Conservation (phyloP, 441 rosid genomes). For the Bruguiera hainesii region DNA sequence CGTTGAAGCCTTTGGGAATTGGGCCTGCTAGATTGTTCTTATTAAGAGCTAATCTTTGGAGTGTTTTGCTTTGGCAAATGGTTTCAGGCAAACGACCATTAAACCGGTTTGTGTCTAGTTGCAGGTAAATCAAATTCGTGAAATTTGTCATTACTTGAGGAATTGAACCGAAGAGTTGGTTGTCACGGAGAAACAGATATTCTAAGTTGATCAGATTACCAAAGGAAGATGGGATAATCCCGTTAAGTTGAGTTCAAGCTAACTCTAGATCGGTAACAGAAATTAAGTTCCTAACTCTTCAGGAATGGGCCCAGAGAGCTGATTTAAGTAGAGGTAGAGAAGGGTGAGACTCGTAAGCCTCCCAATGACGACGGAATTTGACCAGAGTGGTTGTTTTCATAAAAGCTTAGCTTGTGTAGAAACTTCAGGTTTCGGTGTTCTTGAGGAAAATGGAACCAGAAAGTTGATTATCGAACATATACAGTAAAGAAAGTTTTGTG, state of each 20-base stretch:
- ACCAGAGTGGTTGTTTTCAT: constrained; percentile 23
- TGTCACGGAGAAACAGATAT: constrained; percentile 10
- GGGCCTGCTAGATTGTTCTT: constrained; percentile 25
- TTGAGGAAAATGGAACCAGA: constrained; percentile 22
- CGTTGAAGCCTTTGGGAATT: constrained; percentile 31
- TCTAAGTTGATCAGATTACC: constrained; percentile 21
- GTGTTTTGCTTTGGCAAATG: constrained; percentile 19
- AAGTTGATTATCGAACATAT: constrained; percentile 20
- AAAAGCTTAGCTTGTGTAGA: constrained; percentile 8
- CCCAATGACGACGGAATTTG: constrained; percentile 29
- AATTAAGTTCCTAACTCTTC: constrained; percentile 29
- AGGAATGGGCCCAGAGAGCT: constrained; percentile 37
- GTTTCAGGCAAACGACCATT: constrained; percentile 28
- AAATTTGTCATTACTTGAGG: constrained; percentile 24
- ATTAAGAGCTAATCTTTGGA: neutral
- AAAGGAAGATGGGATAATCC: constrained; percentile 27
- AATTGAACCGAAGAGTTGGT: constrained; percentile 27
- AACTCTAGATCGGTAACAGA: constrained; percentile 20
- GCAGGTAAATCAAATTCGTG: constrained; percentile 1
- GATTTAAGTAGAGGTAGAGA: constrained; percentile 23
- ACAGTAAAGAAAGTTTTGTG: constrained; percentile 15
- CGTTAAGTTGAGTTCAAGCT: constrained; percentile 2
- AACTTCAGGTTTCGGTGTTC: constrained; percentile 35
- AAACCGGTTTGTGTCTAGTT: constrained; percentile 22
- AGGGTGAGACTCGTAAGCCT: constrained; percentile 9